Evolutionary conservation across 306 rosid genomes (phyloP), one percentile per base, ranked within the genome.

Genomic region (Vigna nakashimae): DNA sequence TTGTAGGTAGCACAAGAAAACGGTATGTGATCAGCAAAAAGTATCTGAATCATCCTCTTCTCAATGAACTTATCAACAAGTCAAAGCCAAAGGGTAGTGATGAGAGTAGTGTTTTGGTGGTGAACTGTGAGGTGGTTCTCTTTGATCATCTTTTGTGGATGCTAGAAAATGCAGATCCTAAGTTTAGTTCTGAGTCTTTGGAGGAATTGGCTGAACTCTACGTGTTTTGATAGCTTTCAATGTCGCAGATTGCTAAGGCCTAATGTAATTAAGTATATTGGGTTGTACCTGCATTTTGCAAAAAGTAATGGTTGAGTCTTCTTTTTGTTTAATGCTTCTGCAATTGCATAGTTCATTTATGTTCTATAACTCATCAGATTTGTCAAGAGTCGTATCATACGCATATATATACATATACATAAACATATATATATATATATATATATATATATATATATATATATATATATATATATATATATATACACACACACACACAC

Each of bases 91-190:
- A 77, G 43, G 81, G 24, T 4, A 62, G 77, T 18, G 74, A 76
- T 22, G 82, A 76, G 6, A 59, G 40, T 57, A 81, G 50, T 43
- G 84, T 63, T 30, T 76, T 90, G 76, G 85, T 85, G 70, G 88
- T 91, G 9, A 92, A 83, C 16, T 92, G 98, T 71, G 98, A 94
- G 65, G 97, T 94, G 42, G 95, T 94, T 80, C 85, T 94, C 30
- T 94, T 94, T 83, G 98, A 94, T 72, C 97, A 94, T 82, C 84
- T 94, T 2, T 78, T 94, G 59, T 94, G 97, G 97, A 92, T 94
- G 97, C 74, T 94, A 26, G 95, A 92, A 58, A 89, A 92, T 78
- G 92, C 88, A 24, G 97, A 90, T 82, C 95, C 95, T 17, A 92
- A 73, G 49, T 76, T 94, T 59, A 69, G 77, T 65, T 81, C 96